Evolutionary conservation across 176 grass and related monocot species (phyloP).

Genomic region (Avena atlantica): DNA sequence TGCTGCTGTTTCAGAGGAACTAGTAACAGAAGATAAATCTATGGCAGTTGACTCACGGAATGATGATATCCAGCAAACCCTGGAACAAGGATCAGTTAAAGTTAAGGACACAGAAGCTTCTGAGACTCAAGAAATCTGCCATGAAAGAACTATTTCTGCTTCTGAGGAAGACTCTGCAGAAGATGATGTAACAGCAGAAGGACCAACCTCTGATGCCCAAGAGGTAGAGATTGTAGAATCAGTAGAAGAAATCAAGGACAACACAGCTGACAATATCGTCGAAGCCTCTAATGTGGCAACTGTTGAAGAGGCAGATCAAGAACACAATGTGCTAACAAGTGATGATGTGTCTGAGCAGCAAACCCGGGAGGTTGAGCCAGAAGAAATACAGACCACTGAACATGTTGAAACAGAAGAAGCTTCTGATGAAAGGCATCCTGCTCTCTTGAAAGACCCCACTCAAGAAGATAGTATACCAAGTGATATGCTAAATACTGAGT

Average conservation of each 20-base stretch:
- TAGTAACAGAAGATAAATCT: slow-evolving; percentile 39
- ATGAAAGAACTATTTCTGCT: slow-evolving; percentile 33
- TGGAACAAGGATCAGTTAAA: slow-evolving; percentile 20
- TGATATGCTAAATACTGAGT: slow-evolving; percentile 16
- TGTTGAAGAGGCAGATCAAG: slow-evolving; percentile 31
- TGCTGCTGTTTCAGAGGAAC: slow-evolving; percentile 32
- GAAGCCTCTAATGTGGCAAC: slow-evolving; percentile 31
- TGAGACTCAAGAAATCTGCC: slow-evolving; percentile 7
- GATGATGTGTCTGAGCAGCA: slow-evolving; percentile 36
- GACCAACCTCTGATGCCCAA: slow-evolving; percentile 29
- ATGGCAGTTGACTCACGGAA: slow-evolving; percentile 34
- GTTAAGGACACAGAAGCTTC: slow-evolving; percentile 31
- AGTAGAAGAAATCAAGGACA: slow-evolving; percentile 43
- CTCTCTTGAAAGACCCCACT: slow-evolving; percentile 19
- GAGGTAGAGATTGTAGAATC: slow-evolving; percentile 43
- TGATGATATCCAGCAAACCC: slow-evolving; percentile 32
- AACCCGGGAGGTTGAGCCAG: slow-evolving; percentile 21
- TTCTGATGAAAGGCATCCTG: slow-evolving; percentile 8
- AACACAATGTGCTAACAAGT: slow-evolving; percentile 21
- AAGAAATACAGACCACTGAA: slow-evolving; percentile 47
- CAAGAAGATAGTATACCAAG: slow-evolving; percentile 23
- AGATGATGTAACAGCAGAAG: slow-evolving; percentile 36
- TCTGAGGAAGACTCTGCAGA: slow-evolving; percentile 29
- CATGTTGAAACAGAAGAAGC: slow-evolving; percentile 41
- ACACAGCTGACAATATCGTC: background rate